phyloP scores from a whole-genome alignment of 2,329 filamentous ascomycete genomes.

The Aspergillus clavatus region DNA sequence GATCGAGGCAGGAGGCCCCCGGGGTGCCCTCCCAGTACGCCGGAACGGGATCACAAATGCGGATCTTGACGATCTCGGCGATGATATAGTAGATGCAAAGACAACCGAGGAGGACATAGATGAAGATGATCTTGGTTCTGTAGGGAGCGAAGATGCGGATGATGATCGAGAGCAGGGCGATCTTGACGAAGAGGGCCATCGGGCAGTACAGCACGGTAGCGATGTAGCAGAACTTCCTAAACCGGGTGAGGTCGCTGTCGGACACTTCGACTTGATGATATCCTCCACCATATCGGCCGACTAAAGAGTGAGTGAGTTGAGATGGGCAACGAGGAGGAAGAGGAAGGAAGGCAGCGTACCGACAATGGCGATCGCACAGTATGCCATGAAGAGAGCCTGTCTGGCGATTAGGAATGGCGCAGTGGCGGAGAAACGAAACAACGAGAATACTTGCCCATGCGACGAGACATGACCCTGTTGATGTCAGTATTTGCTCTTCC shows the following conservation, averaged over 20 bases:
- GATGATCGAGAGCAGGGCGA: constrained; percentile 36
- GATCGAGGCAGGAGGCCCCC: constrained; percentile 32
- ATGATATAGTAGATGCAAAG: constrained; percentile 34
- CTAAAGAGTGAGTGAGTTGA: constrained; percentile 10
- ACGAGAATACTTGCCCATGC: constrained; percentile 18
- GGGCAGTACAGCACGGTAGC: constrained; percentile 40
- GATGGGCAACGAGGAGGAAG: too few species aligned
- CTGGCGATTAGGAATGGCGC: background rate
- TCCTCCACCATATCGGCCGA: constrained; percentile 35
- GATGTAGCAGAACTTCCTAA: constrained; percentile 32
- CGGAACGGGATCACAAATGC: constrained; percentile 35
- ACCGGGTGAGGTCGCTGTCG: constrained; percentile 17
- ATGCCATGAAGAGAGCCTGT: constrained; percentile 30
- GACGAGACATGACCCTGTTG: constrained; percentile 9
- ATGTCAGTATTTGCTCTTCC: constrained; percentile 9
- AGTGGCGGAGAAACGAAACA: background rate
- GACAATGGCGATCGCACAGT: constrained; percentile 29
- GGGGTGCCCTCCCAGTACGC: constrained; percentile 29
- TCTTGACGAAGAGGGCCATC: constrained; percentile 36
- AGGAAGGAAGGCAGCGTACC: constrained; percentile 10
- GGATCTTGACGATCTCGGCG: constrained; percentile 34
- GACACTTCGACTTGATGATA: constrained; percentile 27
- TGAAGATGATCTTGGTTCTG: constrained; percentile 28
- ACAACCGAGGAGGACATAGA: constrained; percentile 32
- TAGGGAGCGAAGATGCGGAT: constrained; percentile 37